These are phyloP conservation scores for Solanum arcanum DNA, from an alignment of 257 asterid genomes.

Conservation along the genomic window DNA sequence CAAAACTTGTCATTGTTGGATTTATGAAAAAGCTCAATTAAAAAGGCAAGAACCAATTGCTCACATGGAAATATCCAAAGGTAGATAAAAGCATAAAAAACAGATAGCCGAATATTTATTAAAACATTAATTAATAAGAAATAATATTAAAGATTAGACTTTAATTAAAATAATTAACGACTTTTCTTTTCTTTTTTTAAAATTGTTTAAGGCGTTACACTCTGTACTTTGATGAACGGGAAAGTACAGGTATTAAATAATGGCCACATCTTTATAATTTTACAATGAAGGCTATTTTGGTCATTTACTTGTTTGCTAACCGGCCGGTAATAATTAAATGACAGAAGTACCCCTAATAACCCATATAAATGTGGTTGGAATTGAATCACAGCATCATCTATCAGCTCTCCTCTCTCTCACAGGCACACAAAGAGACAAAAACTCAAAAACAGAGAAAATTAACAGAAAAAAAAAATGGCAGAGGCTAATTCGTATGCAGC, in stretches of 20 bases:
- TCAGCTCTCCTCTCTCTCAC: background rate
- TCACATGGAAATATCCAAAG: background rate
- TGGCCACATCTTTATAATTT: background rate
- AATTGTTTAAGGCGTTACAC: background rate
- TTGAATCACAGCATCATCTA: background rate
- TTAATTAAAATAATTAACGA: background rate
- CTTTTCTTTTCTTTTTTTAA: background rate
- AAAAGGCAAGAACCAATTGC: background rate
- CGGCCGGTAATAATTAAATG: background rate
- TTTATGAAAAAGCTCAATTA: background rate
- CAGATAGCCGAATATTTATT: background rate
- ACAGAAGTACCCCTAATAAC: background rate
- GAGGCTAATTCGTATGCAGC: slow-evolving; percentile 39
- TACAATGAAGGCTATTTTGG: background rate
- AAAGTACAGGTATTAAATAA: background rate
- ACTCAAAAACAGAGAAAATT: background rate
- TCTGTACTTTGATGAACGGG: background rate
- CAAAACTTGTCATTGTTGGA: background rate
- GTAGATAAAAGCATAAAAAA: background rate
- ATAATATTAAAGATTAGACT: background rate
- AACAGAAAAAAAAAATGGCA: slow-evolving; percentile 22
- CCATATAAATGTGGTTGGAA: background rate
- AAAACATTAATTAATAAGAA: background rate
- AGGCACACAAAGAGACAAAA: background rate
- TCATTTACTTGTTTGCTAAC: background rate